Evolutionary conservation across 305 asterid genomes (phyloP), one percentile per base, ranked within the genome.

Genomic region (Fraxinus paxiana): DNA sequence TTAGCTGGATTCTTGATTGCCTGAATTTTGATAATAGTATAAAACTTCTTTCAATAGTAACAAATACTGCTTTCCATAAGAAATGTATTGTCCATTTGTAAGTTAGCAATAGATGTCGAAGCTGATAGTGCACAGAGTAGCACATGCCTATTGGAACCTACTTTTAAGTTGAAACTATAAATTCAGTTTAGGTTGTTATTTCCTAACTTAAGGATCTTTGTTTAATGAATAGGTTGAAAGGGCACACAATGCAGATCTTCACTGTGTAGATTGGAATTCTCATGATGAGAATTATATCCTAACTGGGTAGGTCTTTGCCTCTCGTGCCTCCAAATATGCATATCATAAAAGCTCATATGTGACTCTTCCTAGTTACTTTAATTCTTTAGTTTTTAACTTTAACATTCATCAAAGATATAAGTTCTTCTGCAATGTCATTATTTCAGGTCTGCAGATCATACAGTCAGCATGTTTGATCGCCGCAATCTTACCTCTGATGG

Each of bases 201-300:
- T 56, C 37, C 51, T 83, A 76, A 69, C 71, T 63, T 48, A 51
- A 43, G 43, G 70, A 30, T 85, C 24, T 77, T 75, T 80, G 61
- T 67, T 85, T 38, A 65, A 77, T 85, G 82, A 24, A 78, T 86
- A 96, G 99, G 99, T 96, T 84, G 98, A 92, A 82, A 94, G 92
- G 86, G 99, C 99, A 17, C 97, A 94, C 87, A 85, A 88, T 80
- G 96, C 97, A 75, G 99, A 96, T 92, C 93, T 96, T 89, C 99
- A 94, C 77, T 96, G 99, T 48, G 99, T 96, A 63, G 99, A 96
- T 83, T 96, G 99, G 99, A 96, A 90, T 82, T 90, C 94, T 78
- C 98, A 90, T 78, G 96, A 94, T 86, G 93, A 92, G 85, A 91
- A 94, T 83, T 89, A 90, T 81, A 94, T 96, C 83, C 82, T 96